Evolutionary conservation across 768 basidiomycete genomes (phyloP).

Genomic region (Auricularia auricula-judae): DNA sequence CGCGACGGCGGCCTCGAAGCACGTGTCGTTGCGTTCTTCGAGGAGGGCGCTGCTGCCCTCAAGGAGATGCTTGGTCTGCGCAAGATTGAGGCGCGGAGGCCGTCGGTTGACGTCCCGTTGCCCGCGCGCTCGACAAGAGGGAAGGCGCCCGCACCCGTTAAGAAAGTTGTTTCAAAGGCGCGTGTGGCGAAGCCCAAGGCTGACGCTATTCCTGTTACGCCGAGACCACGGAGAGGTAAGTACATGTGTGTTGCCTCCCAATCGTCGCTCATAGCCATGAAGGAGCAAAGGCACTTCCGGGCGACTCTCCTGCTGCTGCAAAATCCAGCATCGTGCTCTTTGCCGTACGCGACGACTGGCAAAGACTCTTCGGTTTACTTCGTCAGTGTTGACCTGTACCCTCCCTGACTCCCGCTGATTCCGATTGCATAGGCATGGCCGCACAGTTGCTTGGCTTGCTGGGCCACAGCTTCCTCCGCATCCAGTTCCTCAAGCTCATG

Average conservation of each 20-base stretch:
- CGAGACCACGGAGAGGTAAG: slow-evolving; percentile 30
- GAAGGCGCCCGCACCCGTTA: slow-evolving; percentile 2
- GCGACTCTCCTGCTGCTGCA: not conserved
- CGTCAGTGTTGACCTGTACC: slow-evolving; percentile 28
- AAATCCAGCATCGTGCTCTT: not conserved
- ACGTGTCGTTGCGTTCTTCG: too few relatives aligned
- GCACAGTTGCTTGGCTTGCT: slow-evolving; percentile 58
- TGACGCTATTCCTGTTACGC: slow-evolving; percentile 26
- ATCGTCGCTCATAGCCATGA: not conserved
- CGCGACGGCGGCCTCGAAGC: not conserved
- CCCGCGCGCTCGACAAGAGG: slow-evolving; percentile 13
- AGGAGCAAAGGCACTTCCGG: not conserved
- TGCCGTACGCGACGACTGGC: slow-evolving; percentile 6
- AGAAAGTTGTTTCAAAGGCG: slow-evolving; percentile 9
- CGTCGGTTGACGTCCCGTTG: not conserved
- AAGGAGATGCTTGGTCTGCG: not conserved
- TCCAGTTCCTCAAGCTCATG: slow-evolving; percentile 55
- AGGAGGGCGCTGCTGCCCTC: not conserved
- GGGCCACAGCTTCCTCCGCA: slow-evolving; percentile 51
- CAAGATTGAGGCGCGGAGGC: not conserved
- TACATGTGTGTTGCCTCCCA: not conserved
- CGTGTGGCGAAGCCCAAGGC: slow-evolving; percentile 1
- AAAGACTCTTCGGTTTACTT: slow-evolving; percentile 17
- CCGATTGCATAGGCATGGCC: slow-evolving; percentile 33
- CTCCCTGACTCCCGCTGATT: not conserved